Base-by-base conservation (phyloP, 305 asterid genomes). In the Nicotiana rustica region DNA sequence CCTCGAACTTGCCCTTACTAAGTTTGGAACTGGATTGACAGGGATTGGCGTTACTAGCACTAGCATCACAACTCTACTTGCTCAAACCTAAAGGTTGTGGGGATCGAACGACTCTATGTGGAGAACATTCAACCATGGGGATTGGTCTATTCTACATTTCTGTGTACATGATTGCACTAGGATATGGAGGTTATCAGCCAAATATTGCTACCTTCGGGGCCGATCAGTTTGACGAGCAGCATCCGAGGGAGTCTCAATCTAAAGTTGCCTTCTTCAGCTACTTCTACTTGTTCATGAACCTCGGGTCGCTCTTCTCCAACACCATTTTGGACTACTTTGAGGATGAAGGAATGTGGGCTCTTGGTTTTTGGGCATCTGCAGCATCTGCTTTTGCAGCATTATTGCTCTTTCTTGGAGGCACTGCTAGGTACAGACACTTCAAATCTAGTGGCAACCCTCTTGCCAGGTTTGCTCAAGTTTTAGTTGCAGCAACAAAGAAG, bases 121-220 rank as follows among this genome's bases (percentile, higher is more conserved):
- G 84, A 15, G 14, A 85, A 5, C 92, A 90, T 68, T 82, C 92
- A 21, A 84, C 88, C 59, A 86, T 87, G 91, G 87, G 59, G 83
- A 79, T 85, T 4, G 87, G 89, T 21, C 77, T 90, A 15, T 90
- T 90, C 79, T 90, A 90, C 35, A 2, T 90, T 15, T 86, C 93
- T 2, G 86, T 90, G 13, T 90, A 90, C 88, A 77, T 90, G 84
- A 80, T 90, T 31, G 93, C 92, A 13, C 87, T 90, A 3, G 93
- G 93, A 77, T 87, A 89, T 38, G 93, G 93, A 38, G 93, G 93
- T 3, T 90, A 90, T 83, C 92, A 90, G 76, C 93, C 93, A 0
- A 90, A 87, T 10, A 90, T 90, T 59, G 93, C 92, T 31, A 90
- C 93, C 10, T 87, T 90, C 29, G 93, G 93, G 17, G 92, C 93